Evolutionary conservation across 305 asterid species (phyloP).

Genomic region (Fraxinus floribunda): DNA sequence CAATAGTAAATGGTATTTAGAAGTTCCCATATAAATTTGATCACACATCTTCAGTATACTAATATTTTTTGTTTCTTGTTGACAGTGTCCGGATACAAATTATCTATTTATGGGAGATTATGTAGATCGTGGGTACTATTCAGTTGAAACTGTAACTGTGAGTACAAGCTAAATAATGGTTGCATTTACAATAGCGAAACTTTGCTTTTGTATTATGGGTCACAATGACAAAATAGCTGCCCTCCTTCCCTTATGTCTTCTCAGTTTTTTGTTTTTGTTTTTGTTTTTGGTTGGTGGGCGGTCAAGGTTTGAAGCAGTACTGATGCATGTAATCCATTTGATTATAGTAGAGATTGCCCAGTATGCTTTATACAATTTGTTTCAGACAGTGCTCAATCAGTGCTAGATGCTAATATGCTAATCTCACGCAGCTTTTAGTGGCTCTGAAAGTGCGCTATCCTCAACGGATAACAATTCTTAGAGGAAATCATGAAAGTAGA

Average conservation of each 20-base stretch:
- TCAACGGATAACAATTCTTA: constrained; percentile 82
- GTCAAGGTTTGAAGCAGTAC: not conserved
- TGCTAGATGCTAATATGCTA: constrained; percentile 24
- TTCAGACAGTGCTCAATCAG: not conserved
- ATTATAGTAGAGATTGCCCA: constrained; percentile 12
- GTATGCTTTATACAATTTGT: constrained; percentile 13
- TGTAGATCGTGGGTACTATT: constrained; percentile 79
- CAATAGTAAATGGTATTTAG: not conserved
- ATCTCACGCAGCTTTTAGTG: constrained; percentile 71
- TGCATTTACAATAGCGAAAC: constrained; percentile 4
- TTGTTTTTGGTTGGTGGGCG: not conserved
- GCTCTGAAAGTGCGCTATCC: constrained; percentile 92
- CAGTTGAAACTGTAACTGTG: constrained; percentile 75
- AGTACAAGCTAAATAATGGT: constrained; percentile 27
- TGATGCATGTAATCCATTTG: not conserved
- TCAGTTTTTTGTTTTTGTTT: not conserved
- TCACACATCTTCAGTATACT: constrained; percentile 12
- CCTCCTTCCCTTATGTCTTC: not conserved
- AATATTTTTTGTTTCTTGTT: constrained; percentile 28
- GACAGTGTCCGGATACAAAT: constrained; percentile 81
- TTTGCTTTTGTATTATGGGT: constrained; percentile 9
- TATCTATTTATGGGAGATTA: constrained; percentile 84
- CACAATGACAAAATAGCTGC: constrained; percentile 1
- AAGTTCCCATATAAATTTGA: not conserved
- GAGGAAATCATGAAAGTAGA: constrained; percentile 98